Evolutionary conservation across 805 yeast species (phyloP), one percentile per base, ranked within the genome.

Genomic region (Kazachstania africana): DNA sequence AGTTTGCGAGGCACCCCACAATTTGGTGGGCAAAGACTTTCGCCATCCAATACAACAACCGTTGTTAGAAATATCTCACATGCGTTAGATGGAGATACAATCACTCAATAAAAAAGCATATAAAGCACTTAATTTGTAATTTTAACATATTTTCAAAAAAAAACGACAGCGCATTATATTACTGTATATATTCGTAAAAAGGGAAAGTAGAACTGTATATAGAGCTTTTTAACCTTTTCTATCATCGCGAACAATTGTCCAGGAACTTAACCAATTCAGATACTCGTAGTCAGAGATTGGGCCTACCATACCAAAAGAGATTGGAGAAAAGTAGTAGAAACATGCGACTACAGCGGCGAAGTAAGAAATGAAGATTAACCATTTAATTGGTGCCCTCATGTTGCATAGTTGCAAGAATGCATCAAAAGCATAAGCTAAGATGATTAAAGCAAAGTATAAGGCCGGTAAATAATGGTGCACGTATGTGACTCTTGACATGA

Each of bases 391-490:
- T 12, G 46, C 43, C 40, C 32, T 32, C 13, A 35, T 27, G 10
- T 21, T 17, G 19, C 27, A 19, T 17, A 35, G 28, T 18, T 32
- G 36, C 13, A 68, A 52, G 31, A 62, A 46, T 28, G 56, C 53
- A 39, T 76, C 83, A 28, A 75, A 55, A 31, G 68, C 58, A 49
- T 71, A 75, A n/a, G 69, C 66, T 29, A 67, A 50, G 24, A 72
- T 68, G 34, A 74, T 55, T 55, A 77, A 61, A 29, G 83, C 83
- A 62, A 88, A 88, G 60, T 82, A 88, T 43, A 87, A 68, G 1
- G 97, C 95, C 14, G 98, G 98, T 47, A 87, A 72, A 58, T 88
- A 88, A 59, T 88, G 98, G 58, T 88, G 98, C 24, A 88, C 93
- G 54, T 91, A 88, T 2, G 94, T 85, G 39, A 91, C 96, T 65